Percentiles rank a stretch among this genome's conserved stretches.
These are phyloP conservation scores for Bondarzewia mesenterica DNA, from an alignment of 1,284 basidiomycete species.

Conservation along the genomic window DNA sequence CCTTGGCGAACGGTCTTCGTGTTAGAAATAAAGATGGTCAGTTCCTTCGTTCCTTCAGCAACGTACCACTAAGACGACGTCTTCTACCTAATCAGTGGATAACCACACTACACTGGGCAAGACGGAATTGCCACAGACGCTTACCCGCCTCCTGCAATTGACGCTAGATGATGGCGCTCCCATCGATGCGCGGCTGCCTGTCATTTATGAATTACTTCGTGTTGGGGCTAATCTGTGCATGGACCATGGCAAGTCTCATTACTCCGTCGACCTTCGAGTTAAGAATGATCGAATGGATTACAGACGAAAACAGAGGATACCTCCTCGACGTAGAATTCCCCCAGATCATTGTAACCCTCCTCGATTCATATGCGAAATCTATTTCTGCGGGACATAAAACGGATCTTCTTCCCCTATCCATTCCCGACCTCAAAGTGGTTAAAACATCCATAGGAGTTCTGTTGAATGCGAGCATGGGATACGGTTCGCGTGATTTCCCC, in stretches of 20 bases:
- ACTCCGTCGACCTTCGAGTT: not conserved
- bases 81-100: constrained; percentile 37
- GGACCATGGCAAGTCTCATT: constrained; percentile 54
- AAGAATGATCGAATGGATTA: constrained; percentile 1
- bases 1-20: constrained; percentile 55
- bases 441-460: constrained; percentile 76
- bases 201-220: constrained; percentile 60
- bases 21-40: constrained; percentile 33
- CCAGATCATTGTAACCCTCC: constrained; percentile 52
- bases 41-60: constrained; percentile 22
- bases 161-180: constrained; percentile 45
- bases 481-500: constrained; percentile 38
- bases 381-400: constrained; percentile 32
- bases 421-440: constrained; percentile 62
- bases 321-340: constrained; percentile 65
- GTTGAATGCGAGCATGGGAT: constrained; percentile 72
- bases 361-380: constrained; percentile 61
- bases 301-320: constrained; percentile 57
- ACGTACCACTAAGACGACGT: not conserved
- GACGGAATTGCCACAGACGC: constrained; percentile 52
- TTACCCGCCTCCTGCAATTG: constrained; percentile 50
- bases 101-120: constrained; percentile 62
- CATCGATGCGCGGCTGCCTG: constrained; percentile 32
- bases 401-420: constrained; percentile 40
- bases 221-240: constrained; percentile 75